These are phyloP conservation scores for Clarireedia sp. DNA, from an alignment of 2,329 filamentous ascomycete species.

Conservation along the genomic window DNA sequence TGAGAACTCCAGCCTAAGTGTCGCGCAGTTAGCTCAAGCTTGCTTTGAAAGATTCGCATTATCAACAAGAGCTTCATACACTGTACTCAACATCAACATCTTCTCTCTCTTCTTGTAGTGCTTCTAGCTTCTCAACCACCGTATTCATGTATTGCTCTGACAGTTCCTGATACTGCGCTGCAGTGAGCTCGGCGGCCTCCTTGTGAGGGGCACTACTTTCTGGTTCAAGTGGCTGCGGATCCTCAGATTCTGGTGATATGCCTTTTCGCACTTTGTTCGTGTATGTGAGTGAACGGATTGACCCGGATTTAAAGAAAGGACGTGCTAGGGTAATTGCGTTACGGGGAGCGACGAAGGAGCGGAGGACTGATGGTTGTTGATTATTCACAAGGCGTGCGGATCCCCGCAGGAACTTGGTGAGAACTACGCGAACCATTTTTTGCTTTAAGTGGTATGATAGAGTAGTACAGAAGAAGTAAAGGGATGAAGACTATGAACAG, in stretches of 20 bases:
- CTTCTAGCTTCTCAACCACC: constrained; percentile 56
- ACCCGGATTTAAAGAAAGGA: background rate
- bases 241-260: constrained; percentile 51
- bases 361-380: background rate
- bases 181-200: constrained; percentile 57
- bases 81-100: constrained; percentile 85
- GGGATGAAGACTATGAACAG: no score
- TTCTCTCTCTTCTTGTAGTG: constrained; percentile 61
- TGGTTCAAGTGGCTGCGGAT: constrained; percentile 41
- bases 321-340: background rate
- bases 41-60: background rate
- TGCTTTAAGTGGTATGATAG: background rate
- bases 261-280: constrained; percentile 36
- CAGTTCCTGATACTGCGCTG: constrained; percentile 66
- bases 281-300: constrained; percentile 29
- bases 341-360: background rate
- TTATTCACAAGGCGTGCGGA: background rate
- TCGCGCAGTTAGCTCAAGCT: background rate
- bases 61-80: constrained; percentile 43
- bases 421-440: constrained; percentile 5
- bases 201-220: constrained; percentile 34
- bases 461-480: no score
- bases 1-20: constrained; percentile 73
- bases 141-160: constrained; percentile 66
- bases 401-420: constrained; percentile 1